Evolutionary conservation across 2,329 filamentous ascomycete species (phyloP).

Genomic region (Trichoderma atroviride): DNA sequence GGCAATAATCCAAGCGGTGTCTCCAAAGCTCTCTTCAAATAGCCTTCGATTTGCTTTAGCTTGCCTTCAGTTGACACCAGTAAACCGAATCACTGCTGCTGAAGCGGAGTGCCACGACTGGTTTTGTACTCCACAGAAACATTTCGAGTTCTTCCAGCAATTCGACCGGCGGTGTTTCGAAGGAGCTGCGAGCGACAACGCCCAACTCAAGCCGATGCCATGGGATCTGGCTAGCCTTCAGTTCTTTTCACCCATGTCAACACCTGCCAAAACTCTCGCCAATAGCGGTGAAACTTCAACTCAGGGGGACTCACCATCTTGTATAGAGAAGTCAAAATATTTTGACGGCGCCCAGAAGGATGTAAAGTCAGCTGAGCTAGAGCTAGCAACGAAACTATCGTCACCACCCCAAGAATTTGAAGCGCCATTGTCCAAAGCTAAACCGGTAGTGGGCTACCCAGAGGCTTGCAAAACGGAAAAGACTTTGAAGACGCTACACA

Average conservation of each 20-base stretch:
- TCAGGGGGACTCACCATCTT: not conserved
- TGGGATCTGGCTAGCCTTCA: slow-evolving; percentile 37
- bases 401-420: not conserved
- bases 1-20: slow-evolving; percentile 19
- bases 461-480: not conserved
- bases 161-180: slow-evolving; percentile 38
- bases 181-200: slow-evolving; percentile 33
- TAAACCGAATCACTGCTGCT: slow-evolving; percentile 35
- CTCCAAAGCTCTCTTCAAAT: slow-evolving; percentile 32
- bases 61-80: slow-evolving; percentile 38
- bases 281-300: not conserved
- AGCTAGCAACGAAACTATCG: not conserved
- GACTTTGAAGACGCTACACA: not conserved
- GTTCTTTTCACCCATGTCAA: not conserved
- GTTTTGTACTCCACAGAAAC: slow-evolving; percentile 39
- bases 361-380: not conserved
- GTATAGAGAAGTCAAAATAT: slow-evolving; percentile 1
- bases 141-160: slow-evolving; percentile 38
- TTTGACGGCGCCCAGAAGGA: not conserved
- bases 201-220: slow-evolving; percentile 41
- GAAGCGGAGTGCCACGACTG: slow-evolving; percentile 40
- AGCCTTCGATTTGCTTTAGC: slow-evolving; percentile 37
- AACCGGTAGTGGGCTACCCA: not conserved
- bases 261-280: not conserved
- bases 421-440: not conserved